Conservation (phyloP, 2,329 filamentous ascomycete genomes). For the Fusarium sp. region DNA sequence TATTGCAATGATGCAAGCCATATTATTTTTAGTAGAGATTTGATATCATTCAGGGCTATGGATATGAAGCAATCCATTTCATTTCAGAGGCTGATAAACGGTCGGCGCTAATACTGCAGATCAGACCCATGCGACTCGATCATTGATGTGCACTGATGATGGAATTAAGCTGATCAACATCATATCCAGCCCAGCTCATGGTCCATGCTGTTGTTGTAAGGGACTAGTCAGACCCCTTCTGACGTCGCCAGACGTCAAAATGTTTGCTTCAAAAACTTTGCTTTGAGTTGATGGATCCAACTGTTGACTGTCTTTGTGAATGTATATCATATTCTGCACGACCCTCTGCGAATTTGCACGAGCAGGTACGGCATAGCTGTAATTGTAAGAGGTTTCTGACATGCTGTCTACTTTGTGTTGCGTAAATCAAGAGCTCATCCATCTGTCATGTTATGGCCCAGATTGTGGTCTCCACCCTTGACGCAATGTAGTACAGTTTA, state of each 20-base stretch:
- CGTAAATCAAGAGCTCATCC: neutral
- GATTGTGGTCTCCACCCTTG: constrained; percentile 14
- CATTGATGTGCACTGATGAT: constrained; percentile 30
- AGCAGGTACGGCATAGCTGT: neutral
- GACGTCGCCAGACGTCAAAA: constrained; percentile 8
- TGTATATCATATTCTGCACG: neutral
- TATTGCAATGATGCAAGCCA: neutral
- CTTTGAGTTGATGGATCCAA: neutral
- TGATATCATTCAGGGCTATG: neutral
- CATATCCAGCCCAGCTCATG: constrained; percentile 1
- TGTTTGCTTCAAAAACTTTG: neutral
- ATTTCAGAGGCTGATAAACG: constrained; percentile 16
- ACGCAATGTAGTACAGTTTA: constrained; percentile 23
- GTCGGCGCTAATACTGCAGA: constrained; percentile 13
- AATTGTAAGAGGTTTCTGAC: no score
- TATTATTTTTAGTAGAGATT: neutral
- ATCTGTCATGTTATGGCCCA: constrained; percentile 3
- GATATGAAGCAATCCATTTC: neutral
- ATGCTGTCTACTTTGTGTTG: neutral
- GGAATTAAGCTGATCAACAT: constrained; percentile 35
- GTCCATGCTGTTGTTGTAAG: neutral
- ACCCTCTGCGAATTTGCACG: neutral
- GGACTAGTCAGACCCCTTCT: constrained; percentile 9
- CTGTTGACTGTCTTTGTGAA: neutral
- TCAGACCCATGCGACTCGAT: constrained; percentile 16